Conservation (phyloP, 805 yeast genomes). For the Candida ficus region DNA sequence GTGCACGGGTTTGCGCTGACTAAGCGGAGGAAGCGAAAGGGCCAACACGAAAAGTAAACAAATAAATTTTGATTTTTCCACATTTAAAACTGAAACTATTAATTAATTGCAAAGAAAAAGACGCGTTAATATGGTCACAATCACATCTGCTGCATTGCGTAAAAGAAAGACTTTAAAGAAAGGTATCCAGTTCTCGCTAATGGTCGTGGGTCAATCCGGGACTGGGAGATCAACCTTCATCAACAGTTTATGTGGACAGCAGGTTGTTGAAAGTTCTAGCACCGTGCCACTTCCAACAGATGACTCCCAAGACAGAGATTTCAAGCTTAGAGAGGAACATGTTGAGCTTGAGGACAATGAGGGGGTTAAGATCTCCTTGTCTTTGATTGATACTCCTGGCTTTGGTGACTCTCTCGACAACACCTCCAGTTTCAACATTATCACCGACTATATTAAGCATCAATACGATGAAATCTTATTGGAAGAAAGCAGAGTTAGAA, state of each 20-base stretch:
- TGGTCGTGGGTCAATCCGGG: constrained; percentile 87
- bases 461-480: constrained; percentile 79
- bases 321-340: constrained; percentile 68
- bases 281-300: constrained; percentile 54
- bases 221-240: constrained; percentile 89
- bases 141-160: constrained; percentile 52
- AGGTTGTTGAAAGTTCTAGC: constrained; percentile 69
- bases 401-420: constrained; percentile 74
- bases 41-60: background rate
- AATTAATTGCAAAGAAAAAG: too few species aligned
- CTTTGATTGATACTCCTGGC: constrained; percentile 79
- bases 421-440: constrained; percentile 56
- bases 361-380: constrained; percentile 74
- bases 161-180: constrained; percentile 79
- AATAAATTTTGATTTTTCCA: background rate
- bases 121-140: constrained; percentile 33
- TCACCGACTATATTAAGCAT: constrained; percentile 75
- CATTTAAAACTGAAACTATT: background rate
- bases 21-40: too few species aligned
- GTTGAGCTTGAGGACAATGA: constrained; percentile 86
- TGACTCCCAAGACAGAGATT: constrained; percentile 40
- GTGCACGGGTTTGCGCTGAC: too few species aligned
- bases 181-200: constrained; percentile 77
- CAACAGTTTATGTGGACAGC: constrained; percentile 85
- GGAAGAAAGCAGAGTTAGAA: constrained; percentile 75